Percentiles rank a stretch among this genome's conserved stretches.
These are phyloP conservation scores for Globisporangium splendens DNA, from an alignment of 352 stramenopile genomes.

Conservation along the genomic window DNA sequence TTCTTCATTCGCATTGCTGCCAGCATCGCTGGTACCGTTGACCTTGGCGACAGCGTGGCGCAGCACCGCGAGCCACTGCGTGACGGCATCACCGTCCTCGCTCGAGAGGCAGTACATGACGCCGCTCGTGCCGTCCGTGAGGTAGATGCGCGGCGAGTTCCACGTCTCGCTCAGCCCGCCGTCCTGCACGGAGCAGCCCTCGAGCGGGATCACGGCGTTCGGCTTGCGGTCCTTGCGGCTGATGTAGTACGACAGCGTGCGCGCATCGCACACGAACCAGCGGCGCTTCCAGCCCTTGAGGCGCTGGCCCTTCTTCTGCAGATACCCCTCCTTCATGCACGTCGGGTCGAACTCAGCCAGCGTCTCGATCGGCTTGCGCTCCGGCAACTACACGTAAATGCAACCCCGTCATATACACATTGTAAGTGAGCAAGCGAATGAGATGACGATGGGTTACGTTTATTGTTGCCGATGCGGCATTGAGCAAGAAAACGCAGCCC, in stretches of 20 bases:
- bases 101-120: slow-evolving; percentile 83
- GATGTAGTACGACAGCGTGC: slow-evolving; percentile 83
- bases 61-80: slow-evolving; percentile 70
- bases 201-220: slow-evolving; percentile 78
- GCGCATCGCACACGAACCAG: slow-evolving; percentile 84
- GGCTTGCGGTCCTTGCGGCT: slow-evolving; percentile 74
- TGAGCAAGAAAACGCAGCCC: no score
- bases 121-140: slow-evolving; percentile 66
- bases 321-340: slow-evolving; percentile 80
- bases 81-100: slow-evolving; percentile 66
- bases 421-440: no score
- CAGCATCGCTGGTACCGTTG: slow-evolving; percentile 1
- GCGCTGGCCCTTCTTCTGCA: slow-evolving; percentile 83
- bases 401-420: background rate
- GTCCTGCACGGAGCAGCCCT: slow-evolving; percentile 77
- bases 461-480: no score
- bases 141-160: slow-evolving; percentile 83
- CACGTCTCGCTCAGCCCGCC: slow-evolving; percentile 81
- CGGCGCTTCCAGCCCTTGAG: slow-evolving; percentile 81
- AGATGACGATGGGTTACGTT: no score
- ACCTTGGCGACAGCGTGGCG: slow-evolving; percentile 40
- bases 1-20: background rate
- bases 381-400: slow-evolving; percentile 29
- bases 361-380: slow-evolving; percentile 54
- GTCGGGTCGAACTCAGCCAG: slow-evolving; percentile 48